These are phyloP conservation scores for Fusarium metavorans DNA, from an alignment of 2,329 filamentous ascomycete genomes.

Conservation along the genomic window DNA sequence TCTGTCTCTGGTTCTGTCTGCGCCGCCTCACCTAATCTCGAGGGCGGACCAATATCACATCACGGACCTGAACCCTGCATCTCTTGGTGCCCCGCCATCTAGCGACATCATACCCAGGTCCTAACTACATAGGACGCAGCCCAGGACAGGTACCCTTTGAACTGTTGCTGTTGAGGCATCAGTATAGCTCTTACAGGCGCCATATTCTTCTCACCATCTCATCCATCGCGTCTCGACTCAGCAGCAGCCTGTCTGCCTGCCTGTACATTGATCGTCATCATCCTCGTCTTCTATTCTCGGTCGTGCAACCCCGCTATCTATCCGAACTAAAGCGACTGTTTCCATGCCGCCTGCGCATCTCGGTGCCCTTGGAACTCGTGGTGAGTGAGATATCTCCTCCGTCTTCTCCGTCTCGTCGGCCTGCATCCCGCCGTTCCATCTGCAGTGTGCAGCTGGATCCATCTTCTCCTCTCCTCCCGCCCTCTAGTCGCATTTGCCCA, in stretches of 20 bases:
- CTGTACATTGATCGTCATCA: constrained; percentile 12
- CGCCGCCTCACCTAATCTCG: constrained; percentile 29
- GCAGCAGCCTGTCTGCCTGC: background rate
- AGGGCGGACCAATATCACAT: constrained; percentile 27
- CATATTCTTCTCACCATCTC: constrained; percentile 3
- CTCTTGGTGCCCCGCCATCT: constrained; percentile 24
- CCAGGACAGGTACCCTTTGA: constrained; percentile 1
- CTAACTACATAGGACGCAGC: constrained; percentile 21
- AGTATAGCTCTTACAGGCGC: background rate
- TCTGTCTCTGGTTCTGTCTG: background rate
- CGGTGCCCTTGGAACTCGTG: constrained; percentile 34
- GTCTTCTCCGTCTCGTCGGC: constrained; percentile 6
- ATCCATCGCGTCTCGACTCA: constrained; percentile 9
- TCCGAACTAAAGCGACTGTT: constrained; percentile 37
- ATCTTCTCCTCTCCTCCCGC: background rate
- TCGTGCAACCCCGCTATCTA: constrained; percentile 33
- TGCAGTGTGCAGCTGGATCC: constrained; percentile 12
- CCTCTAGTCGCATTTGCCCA: constrained; percentile 17
- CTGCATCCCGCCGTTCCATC: constrained; percentile 11
- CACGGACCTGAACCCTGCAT: constrained; percentile 39
- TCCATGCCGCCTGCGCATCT: constrained; percentile 42
- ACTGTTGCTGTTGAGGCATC: constrained; percentile 7
- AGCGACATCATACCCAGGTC: background rate
- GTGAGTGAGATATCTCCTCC: constrained; percentile 32
- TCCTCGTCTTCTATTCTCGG: constrained; percentile 20